Base-by-base conservation (phyloP, 2,329 filamentous ascomycete genomes). In the Aureobasidium sp. region DNA sequence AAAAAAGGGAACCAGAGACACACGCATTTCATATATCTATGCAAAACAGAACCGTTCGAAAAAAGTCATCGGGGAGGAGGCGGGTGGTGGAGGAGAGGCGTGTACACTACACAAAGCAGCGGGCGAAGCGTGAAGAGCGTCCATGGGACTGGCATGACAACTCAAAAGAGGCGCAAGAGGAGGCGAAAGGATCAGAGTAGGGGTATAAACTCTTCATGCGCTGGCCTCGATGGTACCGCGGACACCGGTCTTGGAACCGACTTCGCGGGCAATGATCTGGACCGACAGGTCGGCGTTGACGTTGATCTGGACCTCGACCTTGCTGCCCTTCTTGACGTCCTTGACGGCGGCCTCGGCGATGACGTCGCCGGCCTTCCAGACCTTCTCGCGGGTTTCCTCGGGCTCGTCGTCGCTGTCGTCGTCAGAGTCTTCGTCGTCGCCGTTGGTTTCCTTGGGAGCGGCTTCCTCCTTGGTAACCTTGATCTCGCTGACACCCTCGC, bases 241-340 rank as follows among this genome's bases (percentile, higher is more conserved):
- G 64, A 94, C 86, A 68, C 91, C 92, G 47, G 88, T 88, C 80
- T 96, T 93, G 64, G 85, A 89, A 66, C 93, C 92, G 53, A 96
- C 87, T 75, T 96, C 91, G 66, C 93, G 83, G 62, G 88, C 87
- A 45, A 92, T 89, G 67, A 96, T 82, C 55, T 88, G 90, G 65
- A 97, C 83, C 67, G 82, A 82, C 62, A 97, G 79, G 73, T 97
- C 91, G 29, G 85, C 87, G 61, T 83, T 84, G 67, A 97, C 88
- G 75, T 93, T 96, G 71, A 97, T 84, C 73, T 91, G 95, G 61
- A 97, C 87, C 81, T 99, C 94, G 67, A 99, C 86, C 81, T 96
- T 96, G 70, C 85, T 84, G 63, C 86, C 88, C 79, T 93, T 91
- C 85, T 93, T 93, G 68, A 95, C 84, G 64, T 82, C 90, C 75